Percentiles rank a stretch among this genome's conserved stretches.
Conservation (phyloP, 2,329 filamentous ascomycete genomes). For the Alternaria atra region DNA sequence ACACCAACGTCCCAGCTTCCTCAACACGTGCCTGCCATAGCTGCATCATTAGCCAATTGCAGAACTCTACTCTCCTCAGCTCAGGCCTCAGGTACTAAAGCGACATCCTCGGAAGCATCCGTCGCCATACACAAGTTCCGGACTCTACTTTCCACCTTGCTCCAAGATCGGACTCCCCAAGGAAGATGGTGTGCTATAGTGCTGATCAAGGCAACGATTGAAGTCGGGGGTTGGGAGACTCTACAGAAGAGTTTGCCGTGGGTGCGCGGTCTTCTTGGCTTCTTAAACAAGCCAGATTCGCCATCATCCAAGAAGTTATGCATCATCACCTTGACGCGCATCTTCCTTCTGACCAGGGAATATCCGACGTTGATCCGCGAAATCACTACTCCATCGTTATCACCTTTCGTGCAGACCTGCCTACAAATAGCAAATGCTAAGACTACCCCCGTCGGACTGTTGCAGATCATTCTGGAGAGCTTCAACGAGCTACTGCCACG, state of each 20-base stretch:
- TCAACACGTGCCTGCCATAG: constrained; percentile 74
- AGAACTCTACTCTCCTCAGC: constrained; percentile 69
- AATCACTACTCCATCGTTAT: constrained; percentile 83
- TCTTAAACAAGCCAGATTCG: constrained; percentile 83
- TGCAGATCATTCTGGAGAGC: constrained; percentile 75
- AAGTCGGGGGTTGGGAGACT: constrained; percentile 85
- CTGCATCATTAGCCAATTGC: constrained; percentile 63
- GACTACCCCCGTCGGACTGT: constrained; percentile 51
- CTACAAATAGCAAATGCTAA: constrained; percentile 64
- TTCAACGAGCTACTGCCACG: constrained; percentile 77
- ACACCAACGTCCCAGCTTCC: constrained; percentile 78
- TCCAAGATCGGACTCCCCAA: constrained; percentile 78
- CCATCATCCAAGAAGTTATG: constrained; percentile 77
- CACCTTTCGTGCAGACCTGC: constrained; percentile 76
- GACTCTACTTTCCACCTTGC: constrained; percentile 76
- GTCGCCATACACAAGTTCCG: constrained; percentile 84
- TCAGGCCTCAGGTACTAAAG: constrained; percentile 65
- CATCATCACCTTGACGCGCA: constrained; percentile 79
- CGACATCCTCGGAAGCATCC: constrained; percentile 70
- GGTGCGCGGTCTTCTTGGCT: constrained; percentile 77
- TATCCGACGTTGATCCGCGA: constrained; percentile 86
- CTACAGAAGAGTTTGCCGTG: constrained; percentile 77
- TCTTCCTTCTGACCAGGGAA: constrained; percentile 82
- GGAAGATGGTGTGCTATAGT: constrained; percentile 81
- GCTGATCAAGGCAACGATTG: constrained; percentile 80